These are phyloP conservation scores for Scutellaria baicalensis DNA, from an alignment of 257 asterid genomes.

Conservation along the genomic window DNA sequence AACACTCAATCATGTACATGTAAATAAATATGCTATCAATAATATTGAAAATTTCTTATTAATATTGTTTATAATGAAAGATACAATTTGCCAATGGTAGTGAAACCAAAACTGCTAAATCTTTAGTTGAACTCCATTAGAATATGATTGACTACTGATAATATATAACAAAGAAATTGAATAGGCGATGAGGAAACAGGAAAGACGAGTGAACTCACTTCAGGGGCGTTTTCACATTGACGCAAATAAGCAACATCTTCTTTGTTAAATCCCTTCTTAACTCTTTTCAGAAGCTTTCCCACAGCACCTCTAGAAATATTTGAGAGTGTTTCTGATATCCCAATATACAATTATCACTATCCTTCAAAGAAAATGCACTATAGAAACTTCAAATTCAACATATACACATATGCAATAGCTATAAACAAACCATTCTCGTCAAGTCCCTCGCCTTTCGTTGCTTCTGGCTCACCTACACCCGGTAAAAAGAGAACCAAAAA, in stretches of 20 bases:
- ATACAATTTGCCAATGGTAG: neutral
- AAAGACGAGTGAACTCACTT: conserved; percentile 23
- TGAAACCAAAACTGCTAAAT: neutral
- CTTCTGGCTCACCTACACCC: conserved; percentile 37
- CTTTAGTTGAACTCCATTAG: neutral
- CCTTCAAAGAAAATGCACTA: neutral
- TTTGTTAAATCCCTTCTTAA: conserved; percentile 42
- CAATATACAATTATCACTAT: conserved; percentile 8
- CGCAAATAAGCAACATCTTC: conserved; percentile 51
- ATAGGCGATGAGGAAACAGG: neutral
- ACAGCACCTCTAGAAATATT: conserved; percentile 63
- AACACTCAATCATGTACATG: neutral
- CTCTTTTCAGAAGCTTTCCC: conserved; percentile 59
- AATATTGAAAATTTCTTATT: neutral
- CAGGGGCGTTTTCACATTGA: conserved; percentile 30
- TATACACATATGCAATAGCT: neutral
- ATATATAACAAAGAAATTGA: neutral
- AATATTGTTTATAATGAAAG: neutral
- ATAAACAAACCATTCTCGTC: conserved; percentile 48
- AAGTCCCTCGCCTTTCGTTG: conserved; percentile 17
- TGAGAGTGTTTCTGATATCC: conserved; percentile 53
- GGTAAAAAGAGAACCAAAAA: neutral
- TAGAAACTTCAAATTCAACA: neutral
- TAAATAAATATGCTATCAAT: neutral
- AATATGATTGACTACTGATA: neutral